Percentiles rank a stretch among this genome's conserved stretches.
Conservation (phyloP, 1,139 yeast species). For the Lodderomyces margitis region DNA sequence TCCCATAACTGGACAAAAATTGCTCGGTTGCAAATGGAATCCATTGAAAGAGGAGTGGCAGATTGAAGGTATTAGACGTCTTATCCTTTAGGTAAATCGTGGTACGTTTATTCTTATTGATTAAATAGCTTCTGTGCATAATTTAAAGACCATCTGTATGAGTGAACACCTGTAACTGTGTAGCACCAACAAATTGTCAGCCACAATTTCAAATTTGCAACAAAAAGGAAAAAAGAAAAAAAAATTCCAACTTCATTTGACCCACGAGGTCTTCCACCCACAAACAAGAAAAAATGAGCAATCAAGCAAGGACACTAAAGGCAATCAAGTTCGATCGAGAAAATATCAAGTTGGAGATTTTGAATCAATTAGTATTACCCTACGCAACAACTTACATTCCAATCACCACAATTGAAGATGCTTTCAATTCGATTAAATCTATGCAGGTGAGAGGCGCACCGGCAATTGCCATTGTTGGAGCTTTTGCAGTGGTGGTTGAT, state of each 20-base stretch:
- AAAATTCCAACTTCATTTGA: background rate
- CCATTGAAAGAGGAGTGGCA: conserved; percentile 62
- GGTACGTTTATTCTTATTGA: background rate
- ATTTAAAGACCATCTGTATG: no score
- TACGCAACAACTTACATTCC: conserved; percentile 68
- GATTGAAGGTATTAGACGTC: conserved; percentile 69
- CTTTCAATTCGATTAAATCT: conserved; percentile 72
- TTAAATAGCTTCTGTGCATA: no score
- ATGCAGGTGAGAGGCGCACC: conserved; percentile 99
- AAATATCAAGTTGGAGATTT: conserved; percentile 49
- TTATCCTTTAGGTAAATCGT: conserved; percentile 46
- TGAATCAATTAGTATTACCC: conserved; percentile 84
- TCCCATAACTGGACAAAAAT: conserved; percentile 74
- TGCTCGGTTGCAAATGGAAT: conserved; percentile 73
- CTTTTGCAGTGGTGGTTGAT: conserved; percentile 79
- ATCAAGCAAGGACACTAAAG: conserved; percentile 36
- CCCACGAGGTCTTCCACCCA: conserved; percentile 3
- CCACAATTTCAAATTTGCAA: conserved; percentile 1
- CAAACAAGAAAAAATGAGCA: background rate
- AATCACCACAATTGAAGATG: conserved; percentile 64
- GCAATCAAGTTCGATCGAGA: conserved; percentile 68
- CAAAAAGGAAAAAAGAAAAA: background rate
- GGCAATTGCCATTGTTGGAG: conserved; percentile 94
- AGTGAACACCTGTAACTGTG: background rate
- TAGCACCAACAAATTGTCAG: background rate